These are phyloP conservation scores for Danielia reshetovae DNA, from an alignment of 805 yeast species.

Conservation along the genomic window DNA sequence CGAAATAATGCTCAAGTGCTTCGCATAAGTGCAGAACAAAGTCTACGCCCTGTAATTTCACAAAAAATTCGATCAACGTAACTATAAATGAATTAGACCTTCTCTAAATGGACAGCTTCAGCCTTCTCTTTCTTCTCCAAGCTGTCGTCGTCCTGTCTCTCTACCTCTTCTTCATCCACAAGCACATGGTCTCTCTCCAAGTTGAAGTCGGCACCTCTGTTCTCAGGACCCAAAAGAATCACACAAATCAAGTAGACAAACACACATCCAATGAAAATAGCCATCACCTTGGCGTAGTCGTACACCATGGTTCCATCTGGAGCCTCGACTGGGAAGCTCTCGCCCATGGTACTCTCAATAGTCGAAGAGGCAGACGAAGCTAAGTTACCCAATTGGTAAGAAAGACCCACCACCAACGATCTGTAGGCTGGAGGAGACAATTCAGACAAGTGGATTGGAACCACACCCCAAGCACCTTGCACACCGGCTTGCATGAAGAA, in stretches of 20 bases:
- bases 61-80: too few species aligned
- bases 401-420: slow-evolving; percentile 56
- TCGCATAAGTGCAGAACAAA: too few species aligned
- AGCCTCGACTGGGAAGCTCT: slow-evolving; percentile 47
- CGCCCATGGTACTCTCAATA: slow-evolving; percentile 62
- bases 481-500: slow-evolving; percentile 64
- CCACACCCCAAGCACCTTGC: slow-evolving; percentile 73
- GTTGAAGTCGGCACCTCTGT: slow-evolving; percentile 18
- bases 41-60: too few species aligned
- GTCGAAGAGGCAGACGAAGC: slow-evolving; percentile 70
- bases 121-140: slow-evolving; percentile 5
- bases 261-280: slow-evolving; percentile 64
- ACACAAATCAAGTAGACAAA: slow-evolving; percentile 48
- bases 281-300: slow-evolving; percentile 70
- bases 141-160: slow-evolving; percentile 3
- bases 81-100: too few species aligned
- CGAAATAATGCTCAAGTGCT: too few species aligned
- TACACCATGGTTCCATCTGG: slow-evolving; percentile 23
- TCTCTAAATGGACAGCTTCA: slow-evolving; percentile 4
- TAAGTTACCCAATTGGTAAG: slow-evolving; percentile 70
- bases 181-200: slow-evolving; percentile 12
- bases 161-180: slow-evolving; percentile 8
- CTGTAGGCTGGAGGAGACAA: slow-evolving; percentile 50
- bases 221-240: slow-evolving; percentile 57
- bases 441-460: slow-evolving; percentile 64